Evolutionary conservation across 163 green algal genomes (phyloP), one percentile per base, ranked within the genome.

Genomic region (Picocystis sp.): DNA sequence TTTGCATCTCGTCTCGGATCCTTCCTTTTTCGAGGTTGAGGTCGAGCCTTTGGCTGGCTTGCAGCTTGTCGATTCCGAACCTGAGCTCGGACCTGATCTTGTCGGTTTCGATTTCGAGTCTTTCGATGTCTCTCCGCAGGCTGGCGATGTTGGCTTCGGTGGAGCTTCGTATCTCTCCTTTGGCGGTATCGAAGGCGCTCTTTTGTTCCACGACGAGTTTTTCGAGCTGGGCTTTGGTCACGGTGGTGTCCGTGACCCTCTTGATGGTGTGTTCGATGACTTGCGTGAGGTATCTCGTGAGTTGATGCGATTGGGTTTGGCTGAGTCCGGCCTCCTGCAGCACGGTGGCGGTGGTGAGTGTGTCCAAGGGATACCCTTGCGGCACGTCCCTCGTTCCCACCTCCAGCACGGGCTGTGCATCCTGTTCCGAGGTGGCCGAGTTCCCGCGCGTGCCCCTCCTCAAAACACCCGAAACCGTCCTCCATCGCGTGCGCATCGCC

Each of bases 21-120:
- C 61, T 60, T 41, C 61, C 86, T 56, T 93, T 94, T 52, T 96
- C 86, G 35, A 96, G 56, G 69, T 96, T 96, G 8, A 96, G 61
- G 57, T 96, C 86, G 11, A 96, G 64, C 13, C 87, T 67, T 66
- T 96, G 87, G 48, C 74, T 86, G 9, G 87, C 73, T 11, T 70
- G 91, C 11, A 96, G 71, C 62, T 95, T 95, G 71, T 96, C 87
- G 1, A 95, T 80, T 52, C 95, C 86, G 61, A 94, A 92, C 71
- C 75, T 65, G 24, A 92, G 77, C 63, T 95, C 86, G 17, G 67
- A 68, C 13, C 76, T 65, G 45, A 93, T 80, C 51, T 93, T 95
- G 22, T 94, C 87, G 23, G 94, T 56, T 63, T 78, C 84, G 21
- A 66, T 78, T 53, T 81, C 70, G 62, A 94, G 70, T 43, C 84